phyloP scores from a whole-genome alignment of 2,329 filamentous ascomycete genomes.

The Aspergillus versicolor region DNA sequence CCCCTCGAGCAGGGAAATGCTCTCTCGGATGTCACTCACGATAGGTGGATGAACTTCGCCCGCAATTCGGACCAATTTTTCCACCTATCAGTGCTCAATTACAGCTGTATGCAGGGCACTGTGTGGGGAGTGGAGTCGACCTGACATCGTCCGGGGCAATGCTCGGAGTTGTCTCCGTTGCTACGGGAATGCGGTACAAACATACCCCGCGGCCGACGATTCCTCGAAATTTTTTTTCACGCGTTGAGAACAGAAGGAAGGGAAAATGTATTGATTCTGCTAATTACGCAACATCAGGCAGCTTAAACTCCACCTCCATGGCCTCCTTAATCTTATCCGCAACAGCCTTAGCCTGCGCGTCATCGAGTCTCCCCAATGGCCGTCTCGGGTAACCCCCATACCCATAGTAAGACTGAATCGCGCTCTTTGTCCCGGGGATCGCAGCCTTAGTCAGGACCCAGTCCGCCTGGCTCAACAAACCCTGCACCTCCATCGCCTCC shows the following conservation, averaged over 20 bases:
- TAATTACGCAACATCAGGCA: constrained; percentile 37
- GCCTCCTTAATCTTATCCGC: constrained; percentile 37
- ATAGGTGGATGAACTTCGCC: constrained; percentile 6
- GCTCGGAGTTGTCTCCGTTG: constrained; percentile 5
- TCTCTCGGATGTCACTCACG: not conserved
- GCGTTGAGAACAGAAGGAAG: not conserved
- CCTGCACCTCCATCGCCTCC: constrained; percentile 74
- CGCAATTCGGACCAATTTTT: constrained; percentile 14
- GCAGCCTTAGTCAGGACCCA: constrained; percentile 83
- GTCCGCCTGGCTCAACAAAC: constrained; percentile 72
- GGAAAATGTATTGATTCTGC: not conserved
- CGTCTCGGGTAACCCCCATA: constrained; percentile 77
- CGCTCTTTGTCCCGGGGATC: constrained; percentile 82
- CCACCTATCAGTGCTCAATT: constrained; percentile 23
- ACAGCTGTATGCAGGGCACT: not conserved
- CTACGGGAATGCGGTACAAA: not conserved
- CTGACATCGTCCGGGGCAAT: not conserved
- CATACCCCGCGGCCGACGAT: not conserved
- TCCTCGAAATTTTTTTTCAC: not conserved
- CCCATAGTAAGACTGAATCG: constrained; percentile 78
- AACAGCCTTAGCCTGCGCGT: constrained; percentile 29
- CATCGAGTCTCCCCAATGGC: constrained; percentile 48
- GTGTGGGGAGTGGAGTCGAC: not conserved
- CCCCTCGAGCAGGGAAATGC: not conserved
- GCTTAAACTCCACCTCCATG: constrained; percentile 33